Conservation (phyloP, 164 flowering plant genomes). For the Tetracentron sinense region DNA sequence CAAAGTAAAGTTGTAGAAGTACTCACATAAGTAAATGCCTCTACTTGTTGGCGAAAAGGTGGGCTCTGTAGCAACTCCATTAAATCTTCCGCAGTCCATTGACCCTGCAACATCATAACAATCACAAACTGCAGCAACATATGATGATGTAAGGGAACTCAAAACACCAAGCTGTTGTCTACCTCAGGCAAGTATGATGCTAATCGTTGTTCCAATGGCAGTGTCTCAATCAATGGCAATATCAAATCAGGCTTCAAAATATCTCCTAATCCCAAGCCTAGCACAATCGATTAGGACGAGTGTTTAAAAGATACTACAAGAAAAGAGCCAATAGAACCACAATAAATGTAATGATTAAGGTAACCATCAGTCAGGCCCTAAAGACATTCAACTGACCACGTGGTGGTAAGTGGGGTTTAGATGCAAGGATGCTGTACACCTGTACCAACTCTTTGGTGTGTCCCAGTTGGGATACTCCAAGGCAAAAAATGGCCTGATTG, state of each 20-base stretch:
- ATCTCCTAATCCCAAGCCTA: slow-evolving; percentile 83
- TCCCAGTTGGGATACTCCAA: not conserved
- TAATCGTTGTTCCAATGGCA: slow-evolving; percentile 60
- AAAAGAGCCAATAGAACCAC: not conserved
- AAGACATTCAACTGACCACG: slow-evolving; percentile 1
- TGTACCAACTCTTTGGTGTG: not conserved
- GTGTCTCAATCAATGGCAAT: slow-evolving; percentile 62
- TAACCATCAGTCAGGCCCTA: not conserved
- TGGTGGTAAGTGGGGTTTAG: not conserved
- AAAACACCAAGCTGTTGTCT: slow-evolving; percentile 2
- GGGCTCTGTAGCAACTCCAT: slow-evolving; percentile 89
- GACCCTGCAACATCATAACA: slow-evolving; percentile 52
- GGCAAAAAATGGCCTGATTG: not conserved
- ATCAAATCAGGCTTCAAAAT: slow-evolving; percentile 86
- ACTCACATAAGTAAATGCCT: slow-evolving; percentile 89
- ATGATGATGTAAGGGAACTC: not conserved
- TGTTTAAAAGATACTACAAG: not conserved
- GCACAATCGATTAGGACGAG: not conserved
- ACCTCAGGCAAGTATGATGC: slow-evolving; percentile 92
- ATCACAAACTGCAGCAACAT: slow-evolving; percentile 11
- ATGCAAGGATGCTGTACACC: not conserved
- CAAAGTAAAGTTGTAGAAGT: not conserved
- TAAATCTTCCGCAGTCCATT: slow-evolving; percentile 63
- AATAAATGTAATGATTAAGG: not conserved
- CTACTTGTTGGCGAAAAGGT: slow-evolving; percentile 94